phyloP scores from a whole-genome alignment of 345 rosid species.

The Syzygium aqueum region DNA sequence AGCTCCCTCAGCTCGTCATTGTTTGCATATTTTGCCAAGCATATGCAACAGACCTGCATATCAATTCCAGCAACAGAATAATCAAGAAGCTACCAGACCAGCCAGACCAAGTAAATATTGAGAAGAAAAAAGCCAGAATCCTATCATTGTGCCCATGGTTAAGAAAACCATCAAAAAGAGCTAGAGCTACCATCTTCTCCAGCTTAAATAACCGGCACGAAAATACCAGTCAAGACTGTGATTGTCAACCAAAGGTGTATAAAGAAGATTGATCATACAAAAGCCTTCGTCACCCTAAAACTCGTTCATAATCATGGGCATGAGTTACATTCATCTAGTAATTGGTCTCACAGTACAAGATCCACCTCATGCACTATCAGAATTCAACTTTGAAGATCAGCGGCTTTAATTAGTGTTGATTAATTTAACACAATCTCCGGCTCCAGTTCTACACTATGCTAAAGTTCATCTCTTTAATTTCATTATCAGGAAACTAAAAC shows the following conservation, averaged over 20 bases:
- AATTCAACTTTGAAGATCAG: background rate
- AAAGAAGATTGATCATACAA: background rate
- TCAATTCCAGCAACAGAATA: background rate
- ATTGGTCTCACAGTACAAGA: background rate
- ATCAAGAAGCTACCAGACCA: background rate
- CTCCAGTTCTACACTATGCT: background rate
- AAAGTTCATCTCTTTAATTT: background rate
- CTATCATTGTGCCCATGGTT: background rate
- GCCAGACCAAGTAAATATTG: background rate
- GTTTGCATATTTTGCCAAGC: conserved; percentile 87
- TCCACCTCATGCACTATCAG: background rate
- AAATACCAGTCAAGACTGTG: background rate
- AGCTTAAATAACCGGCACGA: background rate
- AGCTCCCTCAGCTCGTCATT: conserved; percentile 93
- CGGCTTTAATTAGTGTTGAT: background rate
- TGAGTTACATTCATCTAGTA: background rate
- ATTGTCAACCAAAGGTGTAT: background rate
- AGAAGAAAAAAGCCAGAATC: background rate
- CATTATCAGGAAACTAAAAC: background rate
- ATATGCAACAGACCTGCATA: conserved; percentile 85
- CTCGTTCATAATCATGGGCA: background rate
- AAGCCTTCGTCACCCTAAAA: background rate
- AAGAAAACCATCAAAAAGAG: background rate
- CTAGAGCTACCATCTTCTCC: background rate
- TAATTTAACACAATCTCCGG: background rate